Evolutionary conservation across 1,284 basidiomycete genomes (phyloP).

Genomic region (Marasmius fiardii): DNA sequence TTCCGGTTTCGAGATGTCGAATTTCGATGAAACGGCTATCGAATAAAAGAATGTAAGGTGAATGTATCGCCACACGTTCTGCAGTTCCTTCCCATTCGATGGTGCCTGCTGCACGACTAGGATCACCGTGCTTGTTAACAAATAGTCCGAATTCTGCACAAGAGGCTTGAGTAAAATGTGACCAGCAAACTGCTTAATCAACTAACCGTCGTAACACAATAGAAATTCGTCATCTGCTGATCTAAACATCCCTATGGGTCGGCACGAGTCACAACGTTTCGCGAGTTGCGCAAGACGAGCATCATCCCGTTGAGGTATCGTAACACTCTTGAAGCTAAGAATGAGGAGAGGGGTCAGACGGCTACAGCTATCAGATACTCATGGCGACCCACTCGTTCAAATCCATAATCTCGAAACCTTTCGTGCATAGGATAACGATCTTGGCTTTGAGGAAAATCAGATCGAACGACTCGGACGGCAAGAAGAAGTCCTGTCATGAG

Average conservation of each 20-base stretch:
- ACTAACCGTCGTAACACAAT: slow-evolving; percentile 85
- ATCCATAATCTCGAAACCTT: slow-evolving; percentile 98
- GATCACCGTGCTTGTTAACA: slow-evolving; percentile 82
- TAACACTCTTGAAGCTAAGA: slow-evolving; percentile 79
- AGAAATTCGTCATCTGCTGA: slow-evolving; percentile 87
- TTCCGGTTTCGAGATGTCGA: slow-evolving; percentile 74
- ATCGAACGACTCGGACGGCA: slow-evolving; percentile 86
- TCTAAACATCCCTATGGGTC: slow-evolving; percentile 91
- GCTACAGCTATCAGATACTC: not conserved
- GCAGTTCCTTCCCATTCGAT: slow-evolving; percentile 87
- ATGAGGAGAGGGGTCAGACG: slow-evolving; percentile 7
- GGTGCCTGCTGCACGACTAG: slow-evolving; percentile 57
- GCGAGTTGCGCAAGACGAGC: slow-evolving; percentile 68
- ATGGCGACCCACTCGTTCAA: slow-evolving; percentile 67
- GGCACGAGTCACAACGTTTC: slow-evolving; percentile 78
- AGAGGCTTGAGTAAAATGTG: slow-evolving; percentile 10
- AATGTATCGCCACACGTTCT: slow-evolving; percentile 77
- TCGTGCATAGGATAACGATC: slow-evolving; percentile 88
- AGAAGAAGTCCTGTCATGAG: slow-evolving; percentile 77
- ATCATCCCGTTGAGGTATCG: slow-evolving; percentile 81
- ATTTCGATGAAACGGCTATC: slow-evolving; percentile 93
- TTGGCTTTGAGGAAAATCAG: slow-evolving; percentile 90
- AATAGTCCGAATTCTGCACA: slow-evolving; percentile 85
- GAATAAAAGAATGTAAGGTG: slow-evolving; percentile 88
- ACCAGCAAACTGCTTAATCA: not conserved